Base-by-base conservation (phyloP, 495 filamentous ascomycete species). In the Neurospora pannonica region DNA sequence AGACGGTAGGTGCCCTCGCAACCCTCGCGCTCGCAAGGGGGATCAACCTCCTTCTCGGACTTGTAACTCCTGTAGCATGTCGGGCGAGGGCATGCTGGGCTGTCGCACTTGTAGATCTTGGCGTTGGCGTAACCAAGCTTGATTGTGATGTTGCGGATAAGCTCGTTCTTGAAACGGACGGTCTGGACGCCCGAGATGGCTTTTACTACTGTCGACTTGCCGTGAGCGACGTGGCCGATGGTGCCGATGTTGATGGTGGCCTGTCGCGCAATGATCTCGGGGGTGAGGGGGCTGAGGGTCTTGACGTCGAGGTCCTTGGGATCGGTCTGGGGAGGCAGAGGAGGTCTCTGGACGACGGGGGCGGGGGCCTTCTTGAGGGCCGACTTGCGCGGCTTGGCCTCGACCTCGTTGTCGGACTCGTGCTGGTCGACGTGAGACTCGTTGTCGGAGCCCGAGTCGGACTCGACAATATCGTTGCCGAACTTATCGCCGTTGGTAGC, bases 41-140 rank as follows among this genome's bases (percentile, higher is more conserved):
- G 97, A 78, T 97, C 94, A 54, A 99, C 88, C 84, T 97, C 95
- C 87, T 98, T 98, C 79, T 98, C 96, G 83, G 94, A 97, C 89
- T 97, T 97, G 86, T 91, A 98, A 84, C 94, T 97, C 83, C 93
- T 90, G 85, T 94, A 99, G 87, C 97, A 98, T 78, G 92, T 94
- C 72, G 96, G 96, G 77, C 97, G 85, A 43, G 96, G 96, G 84
- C 96, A 99, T 74, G 90, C 92, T 70, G 85, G 83, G 84, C 93
- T 97, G 82, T 97, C 93, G 83, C 96, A 99, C 88, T 98, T 95
- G 89, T 99, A 99, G 85, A 99, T 93, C 85, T 99, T 99, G 75
- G 96, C 96, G 83, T 99, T 99, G 81, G 96, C 96, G 83, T 99
- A 99, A 81, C 96, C 96, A 81, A 99, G 89, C 90, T 99, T 99